These are phyloP conservation scores for Sclerotiophoma versabilis DNA, from an alignment of 2,329 filamentous ascomycete genomes.

Conservation along the genomic window DNA sequence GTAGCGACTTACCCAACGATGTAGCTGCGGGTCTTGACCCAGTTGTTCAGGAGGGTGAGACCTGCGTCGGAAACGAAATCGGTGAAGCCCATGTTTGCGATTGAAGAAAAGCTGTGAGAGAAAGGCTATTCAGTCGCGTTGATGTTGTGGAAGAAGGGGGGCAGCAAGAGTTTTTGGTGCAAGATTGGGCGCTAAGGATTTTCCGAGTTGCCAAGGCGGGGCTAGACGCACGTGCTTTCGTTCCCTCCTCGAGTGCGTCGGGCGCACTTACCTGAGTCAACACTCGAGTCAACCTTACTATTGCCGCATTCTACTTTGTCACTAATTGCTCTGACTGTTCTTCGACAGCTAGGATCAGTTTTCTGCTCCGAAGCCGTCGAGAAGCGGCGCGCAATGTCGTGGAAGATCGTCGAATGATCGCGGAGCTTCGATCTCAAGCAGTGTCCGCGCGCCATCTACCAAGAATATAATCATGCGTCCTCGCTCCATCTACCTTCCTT, in stretches of 20 bases:
- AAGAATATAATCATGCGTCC: constrained; percentile 34
- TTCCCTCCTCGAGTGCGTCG: not conserved
- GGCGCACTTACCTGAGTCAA: not conserved
- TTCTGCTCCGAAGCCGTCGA: not conserved
- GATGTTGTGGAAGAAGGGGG: constrained; percentile 25
- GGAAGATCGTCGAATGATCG: constrained; percentile 33
- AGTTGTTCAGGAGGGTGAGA: constrained; percentile 73
- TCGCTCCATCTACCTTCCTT: constrained; percentile 5
- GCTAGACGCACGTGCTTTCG: constrained; percentile 17
- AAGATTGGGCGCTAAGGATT: constrained; percentile 24
- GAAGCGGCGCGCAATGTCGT: constrained; percentile 15
- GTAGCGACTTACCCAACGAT: constrained; percentile 75
- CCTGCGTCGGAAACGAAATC: constrained; percentile 72
- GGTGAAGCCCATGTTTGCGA: constrained; percentile 70
- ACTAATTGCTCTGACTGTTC: not conserved
- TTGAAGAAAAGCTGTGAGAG: constrained; percentile 20
- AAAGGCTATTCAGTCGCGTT: constrained; percentile 20
- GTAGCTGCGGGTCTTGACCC: constrained; percentile 79
- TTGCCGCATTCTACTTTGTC: not conserved
- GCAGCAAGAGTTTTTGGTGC: constrained; percentile 29
- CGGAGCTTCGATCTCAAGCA: constrained; percentile 31
- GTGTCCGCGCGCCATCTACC: constrained; percentile 27
- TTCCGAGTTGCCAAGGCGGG: constrained; percentile 17
- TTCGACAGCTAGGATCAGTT: not conserved
- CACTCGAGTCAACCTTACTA: not conserved